These are phyloP conservation scores for Trametes pubescens DNA, from an alignment of 1,284 basidiomycete species.

Conservation along the genomic window DNA sequence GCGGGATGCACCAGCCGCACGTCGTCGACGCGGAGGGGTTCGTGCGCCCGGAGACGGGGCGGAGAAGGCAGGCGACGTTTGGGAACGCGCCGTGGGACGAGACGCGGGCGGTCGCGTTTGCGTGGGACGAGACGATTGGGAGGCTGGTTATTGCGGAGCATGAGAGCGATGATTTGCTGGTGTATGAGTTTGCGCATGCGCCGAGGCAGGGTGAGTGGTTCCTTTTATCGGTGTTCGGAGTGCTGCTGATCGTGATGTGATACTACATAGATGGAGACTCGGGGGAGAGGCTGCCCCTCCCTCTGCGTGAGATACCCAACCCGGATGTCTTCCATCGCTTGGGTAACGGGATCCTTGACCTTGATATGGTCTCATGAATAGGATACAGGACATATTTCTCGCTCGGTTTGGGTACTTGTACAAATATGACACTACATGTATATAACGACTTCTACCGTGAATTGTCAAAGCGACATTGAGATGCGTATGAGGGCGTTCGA, in stretches of 20 bases:
- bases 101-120: constrained; percentile 37
- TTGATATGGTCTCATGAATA: not conserved
- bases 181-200: constrained; percentile 50
- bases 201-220: constrained; percentile 34
- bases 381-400: not conserved
- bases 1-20: constrained; percentile 10
- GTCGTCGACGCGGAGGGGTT: not conserved
- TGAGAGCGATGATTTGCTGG: constrained; percentile 36
- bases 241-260: not conserved
- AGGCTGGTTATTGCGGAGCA: constrained; percentile 48
- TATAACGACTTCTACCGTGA: not conserved
- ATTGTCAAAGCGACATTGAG: not conserved
- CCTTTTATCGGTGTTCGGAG: not conserved
- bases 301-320: constrained; percentile 7
- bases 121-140: constrained; percentile 56
- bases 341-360: not conserved
- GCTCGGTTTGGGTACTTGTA: not conserved
- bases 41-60: not conserved
- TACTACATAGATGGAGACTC: constrained; percentile 6
- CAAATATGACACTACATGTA: not conserved
- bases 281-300: constrained; percentile 2
- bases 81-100: constrained; percentile 1
- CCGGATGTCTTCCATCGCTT: constrained; percentile 1
- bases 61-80: constrained; percentile 14
- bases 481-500: too few relatives aligned